These are phyloP conservation scores for Diplodia corticola DNA, from an alignment of 2,329 filamentous ascomycete genomes.

Conservation along the genomic window DNA sequence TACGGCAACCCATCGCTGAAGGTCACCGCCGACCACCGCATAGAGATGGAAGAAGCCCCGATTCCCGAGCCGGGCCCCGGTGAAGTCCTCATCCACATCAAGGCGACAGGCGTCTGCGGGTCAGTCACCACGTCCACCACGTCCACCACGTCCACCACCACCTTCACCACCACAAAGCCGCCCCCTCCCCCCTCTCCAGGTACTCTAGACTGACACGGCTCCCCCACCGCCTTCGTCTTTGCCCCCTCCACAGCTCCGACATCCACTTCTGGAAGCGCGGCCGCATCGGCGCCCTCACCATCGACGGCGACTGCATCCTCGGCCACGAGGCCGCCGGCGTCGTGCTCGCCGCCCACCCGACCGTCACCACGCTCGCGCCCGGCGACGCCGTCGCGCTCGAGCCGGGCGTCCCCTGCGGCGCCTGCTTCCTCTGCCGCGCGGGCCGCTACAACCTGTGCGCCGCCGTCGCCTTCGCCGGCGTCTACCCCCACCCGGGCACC, in stretches of 20 bases:
- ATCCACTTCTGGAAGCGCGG: conserved; percentile 69
- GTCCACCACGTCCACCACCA: too few species aligned
- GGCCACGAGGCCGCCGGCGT: conserved; percentile 66
- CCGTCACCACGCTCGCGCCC: conserved; percentile 54
- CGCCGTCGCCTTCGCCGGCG: conserved; percentile 61
- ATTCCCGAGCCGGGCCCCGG: conserved; percentile 55
- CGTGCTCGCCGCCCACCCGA: conserved; percentile 58
- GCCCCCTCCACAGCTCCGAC: conserved; percentile 53
- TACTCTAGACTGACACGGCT: too few species aligned
- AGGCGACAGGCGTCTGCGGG: conserved; percentile 65
- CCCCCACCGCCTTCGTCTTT: background rate
- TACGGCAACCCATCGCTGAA: conserved; percentile 57
- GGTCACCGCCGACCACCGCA: conserved; percentile 60
- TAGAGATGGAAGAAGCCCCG: conserved; percentile 60
- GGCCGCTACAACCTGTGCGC: conserved; percentile 67
- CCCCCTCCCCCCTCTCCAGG: too few species aligned
- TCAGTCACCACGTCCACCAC: conserved; percentile 41
- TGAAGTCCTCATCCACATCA: conserved; percentile 62
- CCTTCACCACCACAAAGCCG: too few species aligned
- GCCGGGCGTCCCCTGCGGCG: conserved; percentile 63
- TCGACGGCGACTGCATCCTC: conserved; percentile 64
- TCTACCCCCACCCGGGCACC: conserved; percentile 61
- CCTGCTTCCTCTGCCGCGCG: conserved; percentile 60
- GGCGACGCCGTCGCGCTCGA: conserved; percentile 67
- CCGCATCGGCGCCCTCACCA: conserved; percentile 61